phyloP scores from a whole-genome alignment of 1,284 basidiomycete genomes.

The Entoloma clypeatum region DNA sequence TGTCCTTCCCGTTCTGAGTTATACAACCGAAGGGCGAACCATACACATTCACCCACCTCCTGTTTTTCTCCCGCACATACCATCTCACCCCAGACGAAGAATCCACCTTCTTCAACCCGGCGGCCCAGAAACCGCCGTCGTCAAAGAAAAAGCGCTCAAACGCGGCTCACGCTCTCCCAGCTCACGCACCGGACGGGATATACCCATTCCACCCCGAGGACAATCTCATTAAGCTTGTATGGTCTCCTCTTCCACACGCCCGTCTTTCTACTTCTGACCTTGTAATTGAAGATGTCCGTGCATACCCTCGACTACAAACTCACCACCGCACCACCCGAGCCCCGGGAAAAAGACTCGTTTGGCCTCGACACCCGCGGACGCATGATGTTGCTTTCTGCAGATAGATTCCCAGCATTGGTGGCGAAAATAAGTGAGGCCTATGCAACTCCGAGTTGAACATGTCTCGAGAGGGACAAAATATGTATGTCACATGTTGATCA shows the following conservation, averaged over 20 bases:
- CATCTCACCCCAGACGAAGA: constrained; percentile 61
- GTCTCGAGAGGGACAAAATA: no score
- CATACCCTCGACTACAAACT: constrained; percentile 66
- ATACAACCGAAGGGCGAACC: constrained; percentile 50
- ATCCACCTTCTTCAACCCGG: constrained; percentile 33
- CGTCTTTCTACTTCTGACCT: constrained; percentile 1
- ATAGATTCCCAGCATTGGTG: constrained; percentile 40
- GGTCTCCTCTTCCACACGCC: constrained; percentile 12
- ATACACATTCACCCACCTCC: constrained; percentile 66
- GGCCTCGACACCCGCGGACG: constrained; percentile 78
- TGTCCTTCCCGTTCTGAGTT: constrained; percentile 3
- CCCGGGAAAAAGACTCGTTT: constrained; percentile 69
- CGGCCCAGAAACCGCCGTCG: constrained; percentile 33
- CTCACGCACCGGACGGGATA: constrained; percentile 42
- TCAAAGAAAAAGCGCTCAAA: constrained; percentile 33
- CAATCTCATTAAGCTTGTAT: constrained; percentile 65
- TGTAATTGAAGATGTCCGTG: constrained; percentile 50
- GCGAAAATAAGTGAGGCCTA: constrained; percentile 35
- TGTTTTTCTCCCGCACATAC: constrained; percentile 77
- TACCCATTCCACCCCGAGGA: constrained; percentile 88
- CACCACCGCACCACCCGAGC: constrained; percentile 47
- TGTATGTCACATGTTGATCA: no score
- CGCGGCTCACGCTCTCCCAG: constrained; percentile 19
- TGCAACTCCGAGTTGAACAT: constrained; percentile 16
- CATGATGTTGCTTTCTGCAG: constrained; percentile 64